Conservation (phyloP, 2,329 filamentous ascomycete species). For the Apiospora marii region DNA sequence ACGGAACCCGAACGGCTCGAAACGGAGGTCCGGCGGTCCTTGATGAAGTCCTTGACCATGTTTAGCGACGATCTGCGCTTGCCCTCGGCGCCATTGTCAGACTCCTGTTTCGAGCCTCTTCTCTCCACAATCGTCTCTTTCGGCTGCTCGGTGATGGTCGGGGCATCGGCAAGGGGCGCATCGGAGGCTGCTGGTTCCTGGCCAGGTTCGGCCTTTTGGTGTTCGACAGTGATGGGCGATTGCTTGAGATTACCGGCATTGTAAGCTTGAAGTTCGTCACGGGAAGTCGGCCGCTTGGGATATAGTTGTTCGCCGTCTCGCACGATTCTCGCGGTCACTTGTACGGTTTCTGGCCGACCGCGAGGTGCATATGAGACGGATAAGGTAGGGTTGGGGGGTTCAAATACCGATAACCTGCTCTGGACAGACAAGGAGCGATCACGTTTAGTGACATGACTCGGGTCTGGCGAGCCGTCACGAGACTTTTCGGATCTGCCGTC, state of each 20-base stretch:
- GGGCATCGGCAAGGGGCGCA: not conserved
- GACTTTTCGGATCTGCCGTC: slow-evolving; percentile 31
- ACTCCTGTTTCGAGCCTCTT: slow-evolving; percentile 49
- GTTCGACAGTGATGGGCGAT: slow-evolving; percentile 66
- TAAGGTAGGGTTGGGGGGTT: slow-evolving; percentile 46
- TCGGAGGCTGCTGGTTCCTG: slow-evolving; percentile 35
- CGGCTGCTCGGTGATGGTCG: slow-evolving; percentile 38
- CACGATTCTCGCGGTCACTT: slow-evolving; percentile 85
- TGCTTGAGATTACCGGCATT: slow-evolving; percentile 62
- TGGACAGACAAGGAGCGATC: slow-evolving; percentile 63
- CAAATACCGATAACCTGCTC: slow-evolving; percentile 64
- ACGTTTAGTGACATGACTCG: slow-evolving; percentile 37
- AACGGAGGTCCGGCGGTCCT: slow-evolving; percentile 62
- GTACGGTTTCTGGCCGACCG: slow-evolving; percentile 64
- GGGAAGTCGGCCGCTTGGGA: slow-evolving; percentile 49
- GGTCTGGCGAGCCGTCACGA: slow-evolving; percentile 28
- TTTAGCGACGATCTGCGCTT: slow-evolving; percentile 66
- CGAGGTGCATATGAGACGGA: not conserved
- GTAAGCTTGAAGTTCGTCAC: slow-evolving; percentile 53
- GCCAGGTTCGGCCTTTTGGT: slow-evolving; percentile 52
- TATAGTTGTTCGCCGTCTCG: slow-evolving; percentile 64
- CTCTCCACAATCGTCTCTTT: slow-evolving; percentile 58
- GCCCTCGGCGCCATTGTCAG: slow-evolving; percentile 46
- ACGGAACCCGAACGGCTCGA: slow-evolving; percentile 54
- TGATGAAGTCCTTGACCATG: slow-evolving; percentile 68